Percentiles rank a stretch among this genome's conserved stretches.
Conservation (phyloP, 2,329 filamentous ascomycete genomes). For the Polytolypa hystricis region DNA sequence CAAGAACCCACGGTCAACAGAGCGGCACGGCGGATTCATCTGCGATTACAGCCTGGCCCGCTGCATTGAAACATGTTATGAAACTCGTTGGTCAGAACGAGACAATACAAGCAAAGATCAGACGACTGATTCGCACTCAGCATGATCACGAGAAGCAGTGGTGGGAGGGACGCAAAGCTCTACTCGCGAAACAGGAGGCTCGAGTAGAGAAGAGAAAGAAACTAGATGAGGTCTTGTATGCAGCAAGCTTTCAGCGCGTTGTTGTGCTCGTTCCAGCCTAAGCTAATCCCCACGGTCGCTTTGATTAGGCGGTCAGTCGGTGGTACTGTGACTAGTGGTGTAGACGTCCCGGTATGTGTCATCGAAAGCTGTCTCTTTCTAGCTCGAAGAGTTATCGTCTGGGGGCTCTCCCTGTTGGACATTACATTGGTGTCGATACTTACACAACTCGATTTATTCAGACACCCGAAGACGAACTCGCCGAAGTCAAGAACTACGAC, state of each 20-base stretch:
- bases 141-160: constrained; percentile 53
- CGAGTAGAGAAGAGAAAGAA: constrained; percentile 43
- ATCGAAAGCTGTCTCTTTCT: too few relatives aligned
- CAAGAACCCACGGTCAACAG: background rate
- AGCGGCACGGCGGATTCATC: constrained; percentile 27
- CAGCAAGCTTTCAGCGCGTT: constrained; percentile 5
- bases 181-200: constrained; percentile 41
- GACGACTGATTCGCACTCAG: constrained; percentile 51
- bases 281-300: background rate
- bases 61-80: constrained; percentile 42
- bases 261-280: background rate
- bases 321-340: constrained; percentile 25
- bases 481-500: constrained; percentile 49
- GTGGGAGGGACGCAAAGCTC: constrained; percentile 42
- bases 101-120: constrained; percentile 34
- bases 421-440: too few relatives aligned
- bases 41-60: constrained; percentile 41
- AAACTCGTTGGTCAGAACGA: constrained; percentile 37
- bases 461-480: constrained; percentile 38
- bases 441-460: constrained; percentile 14
- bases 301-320: constrained; percentile 36
- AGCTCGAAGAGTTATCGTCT: too few relatives aligned
- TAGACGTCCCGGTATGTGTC: constrained; percentile 22
- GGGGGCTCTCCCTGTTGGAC: too few relatives aligned
- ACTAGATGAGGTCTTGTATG: constrained; percentile 45